Evolutionary conservation across 129 eudicot species (phyloP), one percentile per base, ranked within the genome.

Genomic region (Flaveria brownii): DNA sequence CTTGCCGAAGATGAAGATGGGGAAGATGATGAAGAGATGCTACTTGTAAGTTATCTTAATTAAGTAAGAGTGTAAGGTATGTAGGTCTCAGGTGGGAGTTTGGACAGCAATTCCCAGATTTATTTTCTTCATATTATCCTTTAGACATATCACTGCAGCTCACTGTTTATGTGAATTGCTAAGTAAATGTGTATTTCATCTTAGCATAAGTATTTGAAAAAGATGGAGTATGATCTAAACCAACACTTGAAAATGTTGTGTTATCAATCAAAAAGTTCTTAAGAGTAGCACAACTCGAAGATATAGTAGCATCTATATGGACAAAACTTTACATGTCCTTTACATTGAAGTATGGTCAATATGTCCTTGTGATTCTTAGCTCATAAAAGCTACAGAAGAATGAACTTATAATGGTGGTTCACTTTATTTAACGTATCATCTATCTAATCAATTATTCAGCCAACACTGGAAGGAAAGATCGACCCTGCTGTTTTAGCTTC

Each of bases 401-500:
- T 75, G 68, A 33, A 22, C 20, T 33, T 76, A 69, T 64, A 2
- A 22, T 30, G 63, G 62, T 73, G 70, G 26, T 42, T 69, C 51
- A n/a, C 51, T 41, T n/a, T 39, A 9, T 49, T 30, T 70, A 16
- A 56, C 16, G 18, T 51, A 12, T 63, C 60, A 43, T 6, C 52
- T 57, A 46, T 45, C 39, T 59, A 67, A 18, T 71, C 75, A 50
- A 41, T 54, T 73, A 54, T 93, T 83, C 85, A 93, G 98, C 97
- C 98, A 78, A 78, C 87, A 75, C 82, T 82, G 77, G 78, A 87
- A 73, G 96, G 96, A 69, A 85, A 87, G 47, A 82, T 93, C 63
- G 98, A 93, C 86, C 98, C 94, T 74, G 87, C 97, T 70, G 91
- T 93, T 43, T 87, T 93, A 85, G 98, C 98, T 79, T 83, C 97